A percentile compares a stretch with the other conserved stretches of the same genome.
Conservation (phyloP, 2,329 filamentous ascomycete species). For the Epichloe sibirici region DNA sequence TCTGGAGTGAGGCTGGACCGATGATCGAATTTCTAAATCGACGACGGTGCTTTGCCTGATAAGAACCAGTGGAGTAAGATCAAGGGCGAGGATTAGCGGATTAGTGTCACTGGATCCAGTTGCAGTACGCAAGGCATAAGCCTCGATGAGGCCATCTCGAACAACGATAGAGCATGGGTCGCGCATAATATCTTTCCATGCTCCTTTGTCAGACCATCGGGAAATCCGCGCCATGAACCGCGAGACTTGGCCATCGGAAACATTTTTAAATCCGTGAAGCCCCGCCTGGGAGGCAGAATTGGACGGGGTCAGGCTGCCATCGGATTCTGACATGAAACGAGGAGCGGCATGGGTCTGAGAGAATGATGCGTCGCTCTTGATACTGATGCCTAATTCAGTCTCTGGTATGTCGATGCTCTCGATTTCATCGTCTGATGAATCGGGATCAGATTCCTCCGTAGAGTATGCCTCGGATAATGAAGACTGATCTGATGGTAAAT, state of each 20-base stretch:
- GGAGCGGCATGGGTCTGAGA: slow-evolving; percentile 18
- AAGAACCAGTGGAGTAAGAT: slow-evolving; percentile 83
- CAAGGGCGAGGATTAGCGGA: slow-evolving; percentile 53
- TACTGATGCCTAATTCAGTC: slow-evolving; percentile 46
- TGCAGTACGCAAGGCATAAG: slow-evolving; percentile 30
- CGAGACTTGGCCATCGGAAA: slow-evolving; percentile 28
- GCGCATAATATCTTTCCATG: slow-evolving; percentile 45
- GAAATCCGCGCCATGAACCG: slow-evolving; percentile 44
- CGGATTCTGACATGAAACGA: slow-evolving; percentile 33
- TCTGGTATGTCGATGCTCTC: slow-evolving; percentile 49
- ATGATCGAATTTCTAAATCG: slow-evolving; percentile 87
- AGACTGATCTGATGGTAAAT: slow-evolving; percentile 66
- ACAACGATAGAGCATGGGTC: slow-evolving; percentile 43
- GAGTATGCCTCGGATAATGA: slow-evolving; percentile 43
- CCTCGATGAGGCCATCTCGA: slow-evolving; percentile 46
- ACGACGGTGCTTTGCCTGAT: slow-evolving; percentile 83
- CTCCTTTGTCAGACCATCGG: slow-evolving; percentile 48
- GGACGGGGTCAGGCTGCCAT: slow-evolving; percentile 61
- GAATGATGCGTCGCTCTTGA: slow-evolving; percentile 23
- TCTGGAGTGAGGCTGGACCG: slow-evolving; percentile 59
- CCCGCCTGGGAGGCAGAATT: slow-evolving; percentile 68
- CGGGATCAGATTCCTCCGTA: slow-evolving; percentile 35
- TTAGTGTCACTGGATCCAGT: slow-evolving; percentile 17
- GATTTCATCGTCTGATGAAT: slow-evolving; percentile 41
- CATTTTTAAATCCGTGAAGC: slow-evolving; percentile 34